A percentile compares a stretch with the other conserved stretches of the same genome.
Evolutionary conservation across 1,139 yeast genomes (phyloP).

Genomic region (Oligophagozyma castellii): DNA sequence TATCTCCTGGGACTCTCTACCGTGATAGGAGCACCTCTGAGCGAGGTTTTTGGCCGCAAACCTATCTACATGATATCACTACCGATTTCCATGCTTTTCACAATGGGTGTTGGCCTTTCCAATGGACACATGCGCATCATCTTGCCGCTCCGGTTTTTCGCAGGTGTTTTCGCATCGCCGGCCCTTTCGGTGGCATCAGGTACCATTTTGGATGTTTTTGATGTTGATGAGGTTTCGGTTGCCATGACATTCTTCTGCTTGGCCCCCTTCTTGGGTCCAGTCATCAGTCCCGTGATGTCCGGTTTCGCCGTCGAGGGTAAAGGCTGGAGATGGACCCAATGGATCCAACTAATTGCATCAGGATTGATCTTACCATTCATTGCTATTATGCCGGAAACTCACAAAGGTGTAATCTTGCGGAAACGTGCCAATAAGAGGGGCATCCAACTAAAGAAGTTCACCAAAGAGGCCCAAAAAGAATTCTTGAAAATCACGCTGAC

Average conservation of each 20-base stretch:
- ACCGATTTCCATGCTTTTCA: constrained; percentile 59
- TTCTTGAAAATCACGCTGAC: constrained; percentile 29
- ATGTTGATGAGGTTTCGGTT: constrained; percentile 45
- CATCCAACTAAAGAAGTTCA: constrained; percentile 29
- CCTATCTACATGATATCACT: constrained; percentile 44
- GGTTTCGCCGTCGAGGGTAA: constrained; percentile 58
- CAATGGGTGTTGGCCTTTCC: constrained; percentile 63
- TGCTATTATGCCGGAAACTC: constrained; percentile 52
- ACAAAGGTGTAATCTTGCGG: constrained; percentile 44
- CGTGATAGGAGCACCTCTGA: constrained; percentile 60
- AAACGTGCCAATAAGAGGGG: constrained; percentile 49
- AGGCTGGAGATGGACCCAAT: constrained; percentile 68
- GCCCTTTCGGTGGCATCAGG: constrained; percentile 84
- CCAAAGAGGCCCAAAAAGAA: constrained; percentile 19
- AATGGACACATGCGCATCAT: constrained; percentile 39
- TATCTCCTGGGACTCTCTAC: constrained; percentile 66
- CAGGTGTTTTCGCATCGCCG: constrained; percentile 74
- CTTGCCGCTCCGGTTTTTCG: constrained; percentile 59
- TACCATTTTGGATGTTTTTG: constrained; percentile 65
- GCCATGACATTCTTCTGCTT: constrained; percentile 61
- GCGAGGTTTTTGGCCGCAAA: constrained; percentile 63
- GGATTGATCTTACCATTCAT: constrained; percentile 52
- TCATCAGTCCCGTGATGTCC: constrained; percentile 71
- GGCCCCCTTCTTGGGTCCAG: constrained; percentile 71
- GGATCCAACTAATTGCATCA: constrained; percentile 63